Evolutionary conservation across 805 yeast genomes (phyloP).

Genomic region (Candida khao-thaluensis): DNA sequence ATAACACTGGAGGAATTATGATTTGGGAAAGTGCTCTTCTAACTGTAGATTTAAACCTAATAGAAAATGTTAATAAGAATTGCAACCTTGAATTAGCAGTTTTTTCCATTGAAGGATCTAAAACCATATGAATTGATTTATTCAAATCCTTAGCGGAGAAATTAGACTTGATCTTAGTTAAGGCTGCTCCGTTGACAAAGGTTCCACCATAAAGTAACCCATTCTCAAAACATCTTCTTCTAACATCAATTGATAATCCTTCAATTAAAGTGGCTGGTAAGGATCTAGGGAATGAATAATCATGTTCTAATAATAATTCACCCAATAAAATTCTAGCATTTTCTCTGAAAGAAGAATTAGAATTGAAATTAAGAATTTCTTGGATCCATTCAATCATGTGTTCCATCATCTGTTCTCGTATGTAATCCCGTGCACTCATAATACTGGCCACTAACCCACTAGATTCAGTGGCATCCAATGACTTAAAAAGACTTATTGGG

Average conservation of each 20-base stretch:
- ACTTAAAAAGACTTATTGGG: conserved; percentile 24
- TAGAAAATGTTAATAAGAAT: conserved; percentile 55
- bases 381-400: conserved; percentile 52
- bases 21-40: conserved; percentile 50
- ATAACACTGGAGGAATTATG: conserved; percentile 55
- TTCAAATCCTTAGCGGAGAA: conserved; percentile 16
- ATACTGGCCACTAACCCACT: conserved; percentile 59
- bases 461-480: conserved; percentile 40
- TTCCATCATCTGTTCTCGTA: conserved; percentile 47
- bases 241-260: conserved; percentile 18
- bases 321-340: conserved; percentile 31
- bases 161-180: conserved; percentile 17
- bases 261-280: conserved; percentile 25
- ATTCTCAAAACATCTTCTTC: conserved; percentile 27
- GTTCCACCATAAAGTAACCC: conserved; percentile 31
- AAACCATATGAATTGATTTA: conserved; percentile 16
- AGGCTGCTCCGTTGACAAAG: conserved; percentile 25
- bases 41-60: conserved; percentile 52
- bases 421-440: conserved; percentile 48
- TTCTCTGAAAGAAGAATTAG: conserved; percentile 22
- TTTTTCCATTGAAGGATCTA: conserved; percentile 14
- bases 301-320: conserved; percentile 40
- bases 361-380: conserved; percentile 29
- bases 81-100: conserved; percentile 52
- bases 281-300: conserved; percentile 30